Evolutionary conservation across 2,329 filamentous ascomycete species (phyloP), one percentile per base, ranked within the genome.

Genomic region (Colletotrichum sp.): DNA sequence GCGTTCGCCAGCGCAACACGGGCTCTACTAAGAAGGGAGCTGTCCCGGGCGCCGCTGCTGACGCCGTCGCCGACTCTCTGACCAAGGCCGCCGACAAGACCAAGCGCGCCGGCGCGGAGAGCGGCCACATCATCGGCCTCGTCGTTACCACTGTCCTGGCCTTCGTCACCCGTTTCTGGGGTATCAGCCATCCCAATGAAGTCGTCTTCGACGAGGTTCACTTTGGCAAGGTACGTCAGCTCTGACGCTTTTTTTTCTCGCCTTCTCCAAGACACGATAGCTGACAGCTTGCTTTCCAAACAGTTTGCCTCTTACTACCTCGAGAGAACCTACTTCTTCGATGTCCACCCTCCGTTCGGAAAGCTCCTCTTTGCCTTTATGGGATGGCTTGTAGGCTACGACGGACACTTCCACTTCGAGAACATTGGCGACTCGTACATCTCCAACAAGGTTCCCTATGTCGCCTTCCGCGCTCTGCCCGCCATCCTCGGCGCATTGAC

Each of bases 341-440:
- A 99, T 88, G 97, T 99, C 71, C 97, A 99, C 85, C 97, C 97
- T 79, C 97, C 97, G 18, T 97, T 99, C 81, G 97, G 95, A 85
- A 99, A 99, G 89, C 95, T 99, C 76, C 93, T 99, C 66, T 98
- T 98, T 83, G 97, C 96, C 79, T 92, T 98, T 78, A 96, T 98
- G 87, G 97, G 97, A 84, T 99, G 97, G 97, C 91, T 98, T 70
- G 95, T 98, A 69, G 97, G 97, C 82, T 99, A 98, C 85, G 95
- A 98, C 87, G 97, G 97, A 80, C 93, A 96, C 83, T 99, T 98
- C 87, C 93, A 98, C 83, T 99, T 99, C 86, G 97, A 99, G 80
- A 99, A 98, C 88, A 99, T 99, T 84, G 97, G 97, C 82, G 97
- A 98, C 84, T 98, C 96, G 21, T 99, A 99, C 89, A 95, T 98